Evolutionary conservation across 768 basidiomycete species (phyloP), one percentile per base, ranked within the genome.

Genomic region (Tulasnella sp.): DNA sequence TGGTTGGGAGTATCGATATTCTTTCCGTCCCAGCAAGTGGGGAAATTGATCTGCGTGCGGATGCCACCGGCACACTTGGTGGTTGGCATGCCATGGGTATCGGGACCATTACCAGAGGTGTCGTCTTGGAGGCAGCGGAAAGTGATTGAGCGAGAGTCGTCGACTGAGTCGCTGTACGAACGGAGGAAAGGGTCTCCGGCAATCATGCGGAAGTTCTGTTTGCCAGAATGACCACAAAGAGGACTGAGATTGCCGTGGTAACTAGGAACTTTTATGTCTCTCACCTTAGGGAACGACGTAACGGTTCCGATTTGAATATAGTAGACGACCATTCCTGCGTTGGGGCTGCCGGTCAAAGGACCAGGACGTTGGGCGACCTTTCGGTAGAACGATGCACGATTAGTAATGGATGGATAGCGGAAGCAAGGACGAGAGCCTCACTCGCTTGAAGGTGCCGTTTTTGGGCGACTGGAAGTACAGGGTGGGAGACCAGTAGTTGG

Each of bases 321-420:
- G 75, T 79, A 79, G 10, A 79, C 79, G 26, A 69, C 57, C 79
- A 79, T 79, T 37, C 79, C 79, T 7, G 57, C 79, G 55, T 79
- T 79, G 35, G 78, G 78, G 32, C 67, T 79, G 42, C 79, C 75
- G n/a, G 70, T 70, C 39, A 79, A 75, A 13, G 79, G 75, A 11
- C 75, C 79, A 2, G 79, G 75, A 32, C 61, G 67, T 74, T 79
- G 79, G 13, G 51, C 77, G 39, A 79, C 74, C 78, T 76, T 4
- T 42, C 23, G 48, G 57, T 11, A 18, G 26, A 70, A 10, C 18
- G 15, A 37, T 10, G 44, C 15, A 35, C 26, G 16, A 23, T 29
- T 1, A 61, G n/a, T 29, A 61, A 29, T 2, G 6, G 57, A 26
- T 2, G 29, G 57, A 20, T 29, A 37, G 3, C 18, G 35, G 32